Base-by-base conservation (phyloP, 805 yeast species). In the Yamadazyma philogaea region DNA sequence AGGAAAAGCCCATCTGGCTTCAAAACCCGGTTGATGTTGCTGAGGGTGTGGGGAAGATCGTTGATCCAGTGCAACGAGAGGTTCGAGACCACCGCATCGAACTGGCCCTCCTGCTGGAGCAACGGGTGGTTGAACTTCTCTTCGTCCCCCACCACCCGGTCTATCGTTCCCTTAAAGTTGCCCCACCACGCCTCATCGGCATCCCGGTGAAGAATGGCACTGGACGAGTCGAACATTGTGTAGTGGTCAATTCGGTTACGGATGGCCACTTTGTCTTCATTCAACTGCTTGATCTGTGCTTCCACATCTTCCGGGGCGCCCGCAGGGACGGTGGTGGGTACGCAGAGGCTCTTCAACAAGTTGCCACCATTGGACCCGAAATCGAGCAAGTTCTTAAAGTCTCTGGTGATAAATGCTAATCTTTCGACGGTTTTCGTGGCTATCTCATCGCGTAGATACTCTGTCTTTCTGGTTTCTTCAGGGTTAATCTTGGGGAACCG, bases 21-120 rank as follows among this genome's bases (percentile, higher is more conserved):
- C 28, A 87, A 66, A 19, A 84, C 71, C 4, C 63, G 55, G 55
- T 80, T 77, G 50, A 87, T 72, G 45, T 77, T 72, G 14, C 62
- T 59, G 39, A 87, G 70, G 2, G 79, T 76, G 1, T 72, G 68
- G 0, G 95, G 95, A n/a, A 87, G 70, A 52, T 87, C 90, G 54
- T 87, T 87, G 45, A 85, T 79, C 96, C 96, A 87, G 60, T 87
- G 95, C 56, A 87, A 56, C 17, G 86, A 75, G 49, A 86, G 60
- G 57, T 84, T 86, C 2, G 89, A 81, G 2, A 87, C 59, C 2
- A 87, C 84, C 3, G 88, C 84, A 57, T 86, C 90, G 54, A 74
- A 84, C 15, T 70, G 61, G 40, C 70, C 63, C 7, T 64, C 50
- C 40, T 54, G 54, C 32, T 47, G 27, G 21, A 81, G 60, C 11